Conservation (phyloP, 1,284 basidiomycete genomes). For the Heterobasidion annosum region DNA sequence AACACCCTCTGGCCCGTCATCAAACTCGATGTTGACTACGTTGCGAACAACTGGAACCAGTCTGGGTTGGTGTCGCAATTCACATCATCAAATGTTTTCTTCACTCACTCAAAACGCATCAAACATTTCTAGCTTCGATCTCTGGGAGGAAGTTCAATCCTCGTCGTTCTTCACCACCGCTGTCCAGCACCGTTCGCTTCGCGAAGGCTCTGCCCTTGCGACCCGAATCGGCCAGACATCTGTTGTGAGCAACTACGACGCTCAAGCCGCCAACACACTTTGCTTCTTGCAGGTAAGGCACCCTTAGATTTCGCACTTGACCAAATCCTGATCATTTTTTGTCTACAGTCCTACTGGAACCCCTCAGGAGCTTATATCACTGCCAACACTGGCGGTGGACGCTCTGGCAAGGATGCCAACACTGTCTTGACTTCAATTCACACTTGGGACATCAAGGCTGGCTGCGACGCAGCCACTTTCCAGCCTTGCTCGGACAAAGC, state of each 20-base stretch:
- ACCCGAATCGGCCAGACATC: conserved; percentile 24
- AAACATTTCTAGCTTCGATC: conserved; percentile 27
- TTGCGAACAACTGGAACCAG: conserved; percentile 32
- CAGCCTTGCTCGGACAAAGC: conserved; percentile 56
- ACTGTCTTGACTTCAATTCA: conserved; percentile 37
- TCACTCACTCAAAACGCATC: conserved; percentile 1
- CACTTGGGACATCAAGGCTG: conserved; percentile 17
- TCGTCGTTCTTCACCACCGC: conserved; percentile 40
- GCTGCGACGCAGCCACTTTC: conserved; percentile 44
- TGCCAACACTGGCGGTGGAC: conserved; percentile 33
- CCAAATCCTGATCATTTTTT: not conserved
- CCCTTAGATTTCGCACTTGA: not conserved
- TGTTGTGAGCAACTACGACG: conserved; percentile 23
- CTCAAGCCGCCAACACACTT: conserved; percentile 28
- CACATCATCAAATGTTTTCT: not conserved
- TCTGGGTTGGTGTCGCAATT: conserved; percentile 20
- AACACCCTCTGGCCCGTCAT: conserved; percentile 60
- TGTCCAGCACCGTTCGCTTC: conserved; percentile 36
- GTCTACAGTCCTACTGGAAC: conserved; percentile 31
- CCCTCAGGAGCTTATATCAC: conserved; percentile 25
- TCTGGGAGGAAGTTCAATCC: conserved; percentile 39
- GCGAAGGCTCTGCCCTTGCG: conserved; percentile 30
- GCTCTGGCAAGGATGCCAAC: conserved; percentile 38
- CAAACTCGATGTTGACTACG: conserved; percentile 62
- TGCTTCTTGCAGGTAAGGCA: conserved; percentile 33